These are phyloP conservation scores for Monascus purpureus DNA, from an alignment of 495 filamentous ascomycete genomes.

Conservation along the genomic window DNA sequence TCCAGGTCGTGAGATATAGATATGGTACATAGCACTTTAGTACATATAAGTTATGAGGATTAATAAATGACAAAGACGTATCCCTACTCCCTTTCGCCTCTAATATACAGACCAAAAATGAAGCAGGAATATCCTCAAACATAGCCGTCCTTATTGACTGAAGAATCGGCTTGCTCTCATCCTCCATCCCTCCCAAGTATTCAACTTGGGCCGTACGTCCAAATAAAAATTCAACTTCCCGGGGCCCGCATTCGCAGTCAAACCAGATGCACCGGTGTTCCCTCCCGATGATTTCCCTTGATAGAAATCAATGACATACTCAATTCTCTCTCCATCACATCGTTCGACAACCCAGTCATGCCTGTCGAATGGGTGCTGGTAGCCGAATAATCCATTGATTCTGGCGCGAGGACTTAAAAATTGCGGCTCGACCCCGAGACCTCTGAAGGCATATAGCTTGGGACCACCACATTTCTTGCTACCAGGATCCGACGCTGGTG, in stretches of 20 bases:
- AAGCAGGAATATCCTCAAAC: neutral
- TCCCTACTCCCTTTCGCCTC: slow-evolving; percentile 19
- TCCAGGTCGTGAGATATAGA: too few relatives aligned
- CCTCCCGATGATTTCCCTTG: slow-evolving; percentile 43
- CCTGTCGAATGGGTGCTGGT: slow-evolving; percentile 82
- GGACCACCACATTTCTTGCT: slow-evolving; percentile 65
- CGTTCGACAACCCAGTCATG: slow-evolving; percentile 97
- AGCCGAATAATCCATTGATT: slow-evolving; percentile 68
- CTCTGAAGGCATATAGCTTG: slow-evolving; percentile 68
- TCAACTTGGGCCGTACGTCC: slow-evolving; percentile 90
- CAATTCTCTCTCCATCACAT: slow-evolving; percentile 66
- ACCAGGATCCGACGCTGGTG: slow-evolving; percentile 30
- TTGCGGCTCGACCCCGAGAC: slow-evolving; percentile 43
- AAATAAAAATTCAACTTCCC: slow-evolving; percentile 79
- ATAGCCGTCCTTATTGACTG: slow-evolving; percentile 32
- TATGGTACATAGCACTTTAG: slow-evolving; percentile 28
- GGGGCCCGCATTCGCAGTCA: slow-evolving; percentile 33
- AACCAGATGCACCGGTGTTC: slow-evolving; percentile 10
- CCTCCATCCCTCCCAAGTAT: slow-evolving; percentile 76
- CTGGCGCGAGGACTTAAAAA: slow-evolving; percentile 71
- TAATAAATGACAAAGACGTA: slow-evolving; percentile 7
- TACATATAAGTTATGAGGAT: slow-evolving; percentile 28
- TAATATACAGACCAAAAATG: slow-evolving; percentile 8
- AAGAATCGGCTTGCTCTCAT: slow-evolving; percentile 56
- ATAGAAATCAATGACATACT: slow-evolving; percentile 98